These are phyloP conservation scores for Suhomyces canberraensis DNA, from an alignment of 805 yeast genomes.

Conservation along the genomic window DNA sequence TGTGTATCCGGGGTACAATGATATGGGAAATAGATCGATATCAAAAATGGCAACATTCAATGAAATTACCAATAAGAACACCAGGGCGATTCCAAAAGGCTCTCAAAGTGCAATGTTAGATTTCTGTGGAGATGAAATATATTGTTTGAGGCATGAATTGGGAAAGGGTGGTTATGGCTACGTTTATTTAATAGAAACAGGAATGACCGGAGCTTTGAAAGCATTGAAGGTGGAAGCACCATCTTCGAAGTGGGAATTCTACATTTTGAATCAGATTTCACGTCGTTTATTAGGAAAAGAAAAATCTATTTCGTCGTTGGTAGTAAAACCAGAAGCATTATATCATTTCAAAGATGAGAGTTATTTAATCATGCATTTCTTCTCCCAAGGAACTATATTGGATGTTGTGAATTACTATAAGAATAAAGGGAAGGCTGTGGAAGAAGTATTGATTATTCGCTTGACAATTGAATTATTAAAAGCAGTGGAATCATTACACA, in stretches of 20 bases:
- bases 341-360: slow-evolving; percentile 65
- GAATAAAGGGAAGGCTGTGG: slow-evolving; percentile 28
- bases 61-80: slow-evolving; percentile 33
- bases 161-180: slow-evolving; percentile 83
- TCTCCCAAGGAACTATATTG: slow-evolving; percentile 67
- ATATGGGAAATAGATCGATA: slow-evolving; percentile 30
- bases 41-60: slow-evolving; percentile 29
- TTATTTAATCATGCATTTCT: slow-evolving; percentile 60
- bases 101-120: slow-evolving; percentile 42
- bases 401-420: slow-evolving; percentile 59
- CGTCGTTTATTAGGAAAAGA: slow-evolving; percentile 32
- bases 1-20: slow-evolving; percentile 30
- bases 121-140: slow-evolving; percentile 41
- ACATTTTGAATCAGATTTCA: slow-evolving; percentile 60
- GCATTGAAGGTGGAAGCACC: slow-evolving; percentile 78
- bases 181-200: slow-evolving; percentile 65
- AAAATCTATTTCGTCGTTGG: slow-evolving; percentile 7
- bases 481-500: slow-evolving; percentile 60
- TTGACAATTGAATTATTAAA: slow-evolving; percentile 63
- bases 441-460: slow-evolving; percentile 62
- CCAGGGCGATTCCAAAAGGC: slow-evolving; percentile 33
- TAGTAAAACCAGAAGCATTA: slow-evolving; percentile 50
- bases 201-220: slow-evolving; percentile 46
- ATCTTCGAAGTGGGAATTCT: slow-evolving; percentile 76
- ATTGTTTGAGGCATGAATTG: slow-evolving; percentile 50